Evolutionary conservation across 441 rosid species (phyloP).

Genomic region (Pelargonium cotyledonis): DNA sequence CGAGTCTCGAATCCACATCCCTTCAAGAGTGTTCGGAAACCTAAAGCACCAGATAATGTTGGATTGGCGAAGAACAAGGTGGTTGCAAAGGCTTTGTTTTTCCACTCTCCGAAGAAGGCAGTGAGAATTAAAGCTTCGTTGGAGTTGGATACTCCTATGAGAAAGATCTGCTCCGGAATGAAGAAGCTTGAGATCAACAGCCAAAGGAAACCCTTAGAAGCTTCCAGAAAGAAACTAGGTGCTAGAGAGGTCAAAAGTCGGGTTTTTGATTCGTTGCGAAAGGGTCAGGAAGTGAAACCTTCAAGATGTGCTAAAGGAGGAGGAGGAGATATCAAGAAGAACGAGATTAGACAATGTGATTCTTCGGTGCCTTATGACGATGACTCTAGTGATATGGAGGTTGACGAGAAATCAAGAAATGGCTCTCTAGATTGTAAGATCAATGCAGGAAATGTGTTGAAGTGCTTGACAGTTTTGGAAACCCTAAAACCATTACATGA

Average conservation of each 20-base stretch:
- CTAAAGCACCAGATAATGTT: conserved; percentile 25
- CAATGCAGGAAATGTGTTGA: conserved; percentile 15
- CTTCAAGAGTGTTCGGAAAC: conserved; percentile 62
- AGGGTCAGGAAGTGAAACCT: conserved; percentile 29
- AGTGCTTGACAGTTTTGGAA: conserved; percentile 1
- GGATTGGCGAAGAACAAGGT: conserved; percentile 33
- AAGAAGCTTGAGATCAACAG: conserved; percentile 55
- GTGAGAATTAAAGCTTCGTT: conserved; percentile 43
- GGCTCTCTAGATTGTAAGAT: conserved; percentile 18
- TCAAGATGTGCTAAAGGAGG: conserved; percentile 25
- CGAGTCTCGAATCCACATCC: conserved; percentile 41
- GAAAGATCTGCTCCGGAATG: conserved; percentile 48
- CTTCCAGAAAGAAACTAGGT: conserved; percentile 37
- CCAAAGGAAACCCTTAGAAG: conserved; percentile 39
- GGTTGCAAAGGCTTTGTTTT: conserved; percentile 64
- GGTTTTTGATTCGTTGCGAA: conserved; percentile 57
- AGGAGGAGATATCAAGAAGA: conserved; percentile 23
- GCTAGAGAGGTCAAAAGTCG: conserved; percentile 84
- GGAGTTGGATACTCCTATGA: conserved; percentile 44
- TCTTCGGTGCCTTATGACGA: conserved; percentile 18
- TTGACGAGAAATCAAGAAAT: conserved; percentile 28
- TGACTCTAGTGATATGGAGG: conserved; percentile 29
- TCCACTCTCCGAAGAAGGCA: conserved; percentile 68
- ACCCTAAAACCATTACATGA: conserved; percentile 14
- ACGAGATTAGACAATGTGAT: conserved; percentile 12